A percentile compares a stretch with the other conserved stretches of the same genome.
phyloP scores from a whole-genome alignment of 352 stramenopile genomes.

The Pythium oligandrum region DNA sequence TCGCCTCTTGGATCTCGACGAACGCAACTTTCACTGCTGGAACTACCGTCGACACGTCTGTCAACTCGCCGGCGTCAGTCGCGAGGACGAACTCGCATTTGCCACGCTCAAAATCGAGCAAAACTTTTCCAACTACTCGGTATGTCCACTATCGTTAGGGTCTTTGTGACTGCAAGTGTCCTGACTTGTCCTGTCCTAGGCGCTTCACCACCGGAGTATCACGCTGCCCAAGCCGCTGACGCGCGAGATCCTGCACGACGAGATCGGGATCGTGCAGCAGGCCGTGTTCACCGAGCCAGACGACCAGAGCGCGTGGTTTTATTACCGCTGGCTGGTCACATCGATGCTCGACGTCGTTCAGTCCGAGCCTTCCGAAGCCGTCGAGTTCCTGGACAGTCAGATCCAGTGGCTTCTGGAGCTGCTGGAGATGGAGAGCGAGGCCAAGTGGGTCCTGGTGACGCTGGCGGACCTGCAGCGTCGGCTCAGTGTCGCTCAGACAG shows the following conservation, averaged over 20 bases:
- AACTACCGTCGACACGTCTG: slow-evolving; percentile 92
- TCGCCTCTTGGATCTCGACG: slow-evolving; percentile 83
- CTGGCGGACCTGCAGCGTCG: slow-evolving; percentile 47
- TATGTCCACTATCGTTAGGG: slow-evolving; percentile 13
- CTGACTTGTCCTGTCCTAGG: slow-evolving; percentile 12
- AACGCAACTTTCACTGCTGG: slow-evolving; percentile 99
- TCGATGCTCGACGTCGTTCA: slow-evolving; percentile 57
- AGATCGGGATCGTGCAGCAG: slow-evolving; percentile 88
- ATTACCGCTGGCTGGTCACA: slow-evolving; percentile 92
- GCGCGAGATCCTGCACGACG: slow-evolving; percentile 48
- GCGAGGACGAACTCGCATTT: slow-evolving; percentile 90
- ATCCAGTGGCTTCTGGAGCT: slow-evolving; percentile 79
- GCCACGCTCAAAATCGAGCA: slow-evolving; percentile 95
- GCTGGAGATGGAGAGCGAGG: slow-evolving; percentile 67
- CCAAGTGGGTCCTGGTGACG: slow-evolving; percentile 73
- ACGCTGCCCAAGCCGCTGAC: slow-evolving; percentile 42
- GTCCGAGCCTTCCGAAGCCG: slow-evolving; percentile 29
- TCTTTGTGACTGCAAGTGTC: background rate
- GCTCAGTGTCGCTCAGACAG: slow-evolving; percentile 14
- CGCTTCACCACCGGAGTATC: slow-evolving; percentile 66
- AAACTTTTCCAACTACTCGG: slow-evolving; percentile 99
- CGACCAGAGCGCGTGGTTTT: slow-evolving; percentile 99
- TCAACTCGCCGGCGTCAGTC: slow-evolving; percentile 37
- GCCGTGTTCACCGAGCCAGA: slow-evolving; percentile 98
- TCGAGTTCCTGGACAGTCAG: slow-evolving; percentile 62